Evolutionary conservation across 768 basidiomycete species (phyloP).

Genomic region (Trametes gibbosa): DNA sequence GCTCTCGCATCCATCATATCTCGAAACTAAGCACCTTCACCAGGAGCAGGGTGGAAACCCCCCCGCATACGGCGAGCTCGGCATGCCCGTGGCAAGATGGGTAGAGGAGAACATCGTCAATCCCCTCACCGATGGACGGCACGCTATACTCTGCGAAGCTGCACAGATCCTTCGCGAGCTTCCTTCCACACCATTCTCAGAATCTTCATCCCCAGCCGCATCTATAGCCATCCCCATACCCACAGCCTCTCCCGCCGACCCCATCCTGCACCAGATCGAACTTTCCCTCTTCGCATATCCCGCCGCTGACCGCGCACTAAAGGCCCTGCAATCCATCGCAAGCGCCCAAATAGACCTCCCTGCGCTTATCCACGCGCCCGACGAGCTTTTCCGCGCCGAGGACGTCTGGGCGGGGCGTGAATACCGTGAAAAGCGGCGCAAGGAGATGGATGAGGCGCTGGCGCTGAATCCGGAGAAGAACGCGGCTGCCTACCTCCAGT

Average conservation of each 20-base stretch:
- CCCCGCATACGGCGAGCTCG: constrained; percentile 23
- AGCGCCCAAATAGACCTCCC: constrained; percentile 40
- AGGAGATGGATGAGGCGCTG: constrained; percentile 24
- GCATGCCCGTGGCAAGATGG: constrained; percentile 38
- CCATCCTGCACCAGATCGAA: constrained; percentile 19
- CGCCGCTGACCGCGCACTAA: constrained; percentile 16
- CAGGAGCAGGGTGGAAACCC: constrained; percentile 14
- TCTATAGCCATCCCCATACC: background rate
- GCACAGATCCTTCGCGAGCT: constrained; percentile 17
- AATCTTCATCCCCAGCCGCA: background rate
- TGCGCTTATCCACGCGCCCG: constrained; percentile 38
- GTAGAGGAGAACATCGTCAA: constrained; percentile 41
- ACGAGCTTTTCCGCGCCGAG: constrained; percentile 41
- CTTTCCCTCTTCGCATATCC: constrained; percentile 23
- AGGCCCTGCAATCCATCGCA: constrained; percentile 18
- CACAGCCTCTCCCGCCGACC: background rate
- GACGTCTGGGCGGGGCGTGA: constrained; percentile 33
- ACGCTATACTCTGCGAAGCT: constrained; percentile 34
- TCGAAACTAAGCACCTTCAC: background rate
- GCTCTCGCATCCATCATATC: background rate
- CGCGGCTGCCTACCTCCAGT: constrained; percentile 30
- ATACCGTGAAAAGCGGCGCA: constrained; percentile 34
- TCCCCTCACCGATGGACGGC: constrained; percentile 40
- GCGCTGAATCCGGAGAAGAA: constrained; percentile 33
- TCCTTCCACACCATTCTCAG: constrained; percentile 4